These are phyloP conservation scores for Suillus hirtellus DNA, from an alignment of 768 basidiomycete genomes.

Conservation along the genomic window DNA sequence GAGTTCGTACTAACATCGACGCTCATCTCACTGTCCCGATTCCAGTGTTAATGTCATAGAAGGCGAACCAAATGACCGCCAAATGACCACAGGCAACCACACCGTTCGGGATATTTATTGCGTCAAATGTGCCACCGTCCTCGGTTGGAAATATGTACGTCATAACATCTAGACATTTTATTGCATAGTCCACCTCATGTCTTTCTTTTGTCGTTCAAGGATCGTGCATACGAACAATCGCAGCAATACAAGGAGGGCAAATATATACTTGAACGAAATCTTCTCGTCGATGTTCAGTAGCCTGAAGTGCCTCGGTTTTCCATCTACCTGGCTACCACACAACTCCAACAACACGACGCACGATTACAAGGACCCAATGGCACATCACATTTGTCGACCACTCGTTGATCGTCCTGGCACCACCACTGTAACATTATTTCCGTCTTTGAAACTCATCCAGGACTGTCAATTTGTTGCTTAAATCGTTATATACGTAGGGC, in stretches of 20 bases:
- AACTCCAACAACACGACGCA: conserved; percentile 10
- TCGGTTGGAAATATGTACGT: conserved; percentile 99
- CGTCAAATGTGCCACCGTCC: conserved; percentile 77
- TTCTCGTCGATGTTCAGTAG: conserved; percentile 85
- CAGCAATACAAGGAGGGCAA: conserved; percentile 99
- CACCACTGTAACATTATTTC: conserved; percentile 19
- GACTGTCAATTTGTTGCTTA: conserved; percentile 24
- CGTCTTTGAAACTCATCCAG: conserved; percentile 10
- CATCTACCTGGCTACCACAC: conserved; percentile 16
- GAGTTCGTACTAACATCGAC: conserved; percentile 19
- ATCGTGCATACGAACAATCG: conserved; percentile 82
- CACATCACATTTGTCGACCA: conserved; percentile 12
- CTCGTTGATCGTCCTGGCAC: conserved; percentile 18
- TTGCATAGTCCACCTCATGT: conserved; percentile 9
- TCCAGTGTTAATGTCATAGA: conserved; percentile 87
- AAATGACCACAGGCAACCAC: conserved; percentile 97
- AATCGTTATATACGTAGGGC: conserved; percentile 19
- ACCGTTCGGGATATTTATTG: conserved; percentile 96
- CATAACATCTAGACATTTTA: conserved; percentile 10
- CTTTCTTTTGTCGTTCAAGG: conserved; percentile 47
- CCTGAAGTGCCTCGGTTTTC: conserved; percentile 13
- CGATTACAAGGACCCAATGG: conserved; percentile 15
- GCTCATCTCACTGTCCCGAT: conserved; percentile 14
- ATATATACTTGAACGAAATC: conserved; percentile 93
- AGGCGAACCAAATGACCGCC: conserved; percentile 86